Conservation (phyloP, 2,329 filamentous ascomycete species). For the Xylaria sp. region DNA sequence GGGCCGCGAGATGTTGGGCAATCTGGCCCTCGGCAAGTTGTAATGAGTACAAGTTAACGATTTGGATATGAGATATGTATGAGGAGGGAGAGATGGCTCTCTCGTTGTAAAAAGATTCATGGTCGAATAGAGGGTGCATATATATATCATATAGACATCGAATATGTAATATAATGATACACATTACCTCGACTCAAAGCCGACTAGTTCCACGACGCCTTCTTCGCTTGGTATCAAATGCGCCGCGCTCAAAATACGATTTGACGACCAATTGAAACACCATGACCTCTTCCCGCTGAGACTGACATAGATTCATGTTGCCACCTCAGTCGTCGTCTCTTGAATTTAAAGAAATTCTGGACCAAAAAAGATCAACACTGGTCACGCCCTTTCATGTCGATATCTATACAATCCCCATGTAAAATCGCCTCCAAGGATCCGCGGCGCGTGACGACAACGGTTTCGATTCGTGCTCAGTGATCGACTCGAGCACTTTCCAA, state of each 20-base stretch:
- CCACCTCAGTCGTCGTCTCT: not conserved
- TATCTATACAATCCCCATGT: slow-evolving; percentile 38
- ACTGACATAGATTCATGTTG: not conserved
- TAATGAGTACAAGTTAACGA: slow-evolving; percentile 35
- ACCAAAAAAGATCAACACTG: not conserved
- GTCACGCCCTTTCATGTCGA: not conserved
- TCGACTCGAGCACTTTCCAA: slow-evolving; percentile 41
- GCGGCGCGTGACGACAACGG: slow-evolving; percentile 31
- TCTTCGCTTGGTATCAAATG: not conserved
- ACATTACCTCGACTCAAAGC: not conserved
- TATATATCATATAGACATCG: not conserved
- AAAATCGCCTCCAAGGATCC: slow-evolving; percentile 42
- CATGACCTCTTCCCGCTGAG: not conserved
- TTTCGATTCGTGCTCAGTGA: slow-evolving; percentile 38
- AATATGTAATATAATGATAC: slow-evolving; percentile 5
- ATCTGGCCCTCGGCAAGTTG: slow-evolving; percentile 66
- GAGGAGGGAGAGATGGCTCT: not conserved
- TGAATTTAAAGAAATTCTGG: not conserved
- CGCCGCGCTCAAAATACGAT: not conserved
- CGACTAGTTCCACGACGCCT: not conserved
- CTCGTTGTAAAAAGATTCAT: not conserved
- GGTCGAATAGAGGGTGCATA: not conserved
- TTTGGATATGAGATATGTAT: not conserved
- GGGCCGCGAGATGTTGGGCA: slow-evolving; percentile 67
- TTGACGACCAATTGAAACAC: not conserved